These are phyloP conservation scores for Pisolithus orientalis DNA, from an alignment of 768 basidiomycete species.

Conservation along the genomic window DNA sequence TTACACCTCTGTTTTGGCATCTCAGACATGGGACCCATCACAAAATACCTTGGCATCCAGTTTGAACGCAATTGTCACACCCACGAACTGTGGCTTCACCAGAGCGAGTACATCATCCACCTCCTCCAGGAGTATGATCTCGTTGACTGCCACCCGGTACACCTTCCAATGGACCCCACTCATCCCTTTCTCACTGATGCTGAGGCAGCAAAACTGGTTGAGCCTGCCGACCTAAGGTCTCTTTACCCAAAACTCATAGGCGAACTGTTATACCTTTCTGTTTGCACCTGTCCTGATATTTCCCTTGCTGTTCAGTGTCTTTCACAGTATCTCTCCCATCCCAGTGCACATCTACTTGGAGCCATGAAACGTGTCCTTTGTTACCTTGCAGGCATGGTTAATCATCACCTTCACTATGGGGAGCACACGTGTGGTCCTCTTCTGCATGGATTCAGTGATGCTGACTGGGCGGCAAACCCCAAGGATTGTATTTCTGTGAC, in stretches of 20 bases:
- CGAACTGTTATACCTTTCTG: slow-evolving; percentile 12
- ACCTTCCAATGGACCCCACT: background rate
- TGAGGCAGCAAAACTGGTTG: too few relatives aligned
- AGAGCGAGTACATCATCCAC: too few relatives aligned
- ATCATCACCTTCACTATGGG: background rate
- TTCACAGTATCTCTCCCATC: slow-evolving; percentile 25
- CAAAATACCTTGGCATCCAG: too few relatives aligned
- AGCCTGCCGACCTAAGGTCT: too few relatives aligned
- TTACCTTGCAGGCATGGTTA: slow-evolving; percentile 19
- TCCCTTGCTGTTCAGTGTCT: slow-evolving; percentile 25
- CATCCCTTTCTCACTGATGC: background rate
- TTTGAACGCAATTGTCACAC: too few relatives aligned
- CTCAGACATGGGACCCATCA: slow-evolving; percentile 1
- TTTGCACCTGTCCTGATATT: slow-evolving; percentile 32
- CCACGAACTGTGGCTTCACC: too few relatives aligned
- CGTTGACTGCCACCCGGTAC: background rate
- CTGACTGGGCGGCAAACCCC: slow-evolving; percentile 18
- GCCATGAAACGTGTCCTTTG: slow-evolving; percentile 14
- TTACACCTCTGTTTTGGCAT: background rate
- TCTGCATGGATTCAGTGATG: slow-evolving; percentile 14
- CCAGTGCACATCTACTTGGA: background rate
- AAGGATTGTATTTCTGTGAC: slow-evolving; percentile 20
- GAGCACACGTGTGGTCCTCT: background rate
- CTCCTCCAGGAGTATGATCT: too few relatives aligned
- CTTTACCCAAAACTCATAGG: too few relatives aligned